These are phyloP conservation scores for Lipomyces yarrowii DNA, from an alignment of 1,139 yeast species.

Conservation along the genomic window DNA sequence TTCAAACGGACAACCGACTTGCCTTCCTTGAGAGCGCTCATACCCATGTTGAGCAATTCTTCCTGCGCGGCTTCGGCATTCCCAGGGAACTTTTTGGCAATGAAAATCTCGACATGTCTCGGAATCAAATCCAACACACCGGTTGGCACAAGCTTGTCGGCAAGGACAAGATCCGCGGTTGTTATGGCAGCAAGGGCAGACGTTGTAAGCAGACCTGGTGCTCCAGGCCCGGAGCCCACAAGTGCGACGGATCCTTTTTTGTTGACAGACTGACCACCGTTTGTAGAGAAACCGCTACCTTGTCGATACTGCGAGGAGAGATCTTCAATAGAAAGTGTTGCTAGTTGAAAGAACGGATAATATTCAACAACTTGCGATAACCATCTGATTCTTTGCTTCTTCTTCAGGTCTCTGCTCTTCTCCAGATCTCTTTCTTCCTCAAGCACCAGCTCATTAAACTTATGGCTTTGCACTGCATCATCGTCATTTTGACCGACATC, in stretches of 20 bases:
- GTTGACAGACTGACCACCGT: neutral
- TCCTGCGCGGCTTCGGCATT: slow-evolving; percentile 94
- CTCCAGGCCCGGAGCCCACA: slow-evolving; percentile 95
- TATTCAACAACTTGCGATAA: slow-evolving; percentile 88
- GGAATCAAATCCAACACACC: slow-evolving; percentile 84
- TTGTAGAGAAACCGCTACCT: slow-evolving; percentile 1
- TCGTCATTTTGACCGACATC: slow-evolving; percentile 66
- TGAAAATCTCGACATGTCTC: slow-evolving; percentile 67
- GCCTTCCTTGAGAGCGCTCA: slow-evolving; percentile 64
- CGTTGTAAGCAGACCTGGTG: slow-evolving; percentile 74
- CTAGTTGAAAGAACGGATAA: slow-evolving; percentile 72
- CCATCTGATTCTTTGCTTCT: slow-evolving; percentile 77
- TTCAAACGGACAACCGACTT: slow-evolving; percentile 82
- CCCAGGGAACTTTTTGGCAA: slow-evolving; percentile 95
- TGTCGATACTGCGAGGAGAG: slow-evolving; percentile 40
- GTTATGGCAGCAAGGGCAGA: slow-evolving; percentile 85
- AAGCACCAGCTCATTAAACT: slow-evolving; percentile 61
- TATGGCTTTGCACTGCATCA: slow-evolving; percentile 62
- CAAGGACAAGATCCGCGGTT: slow-evolving; percentile 79
- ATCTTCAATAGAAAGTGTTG: slow-evolving; percentile 59
- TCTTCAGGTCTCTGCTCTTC: slow-evolving; percentile 41
- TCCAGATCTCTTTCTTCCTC: slow-evolving; percentile 56
- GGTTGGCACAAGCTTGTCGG: slow-evolving; percentile 92
- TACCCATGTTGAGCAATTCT: slow-evolving; percentile 72
- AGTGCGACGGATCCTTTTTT: slow-evolving; percentile 64